phyloP scores from a whole-genome alignment of 305 asterid species.

The Plantago coronopus region DNA sequence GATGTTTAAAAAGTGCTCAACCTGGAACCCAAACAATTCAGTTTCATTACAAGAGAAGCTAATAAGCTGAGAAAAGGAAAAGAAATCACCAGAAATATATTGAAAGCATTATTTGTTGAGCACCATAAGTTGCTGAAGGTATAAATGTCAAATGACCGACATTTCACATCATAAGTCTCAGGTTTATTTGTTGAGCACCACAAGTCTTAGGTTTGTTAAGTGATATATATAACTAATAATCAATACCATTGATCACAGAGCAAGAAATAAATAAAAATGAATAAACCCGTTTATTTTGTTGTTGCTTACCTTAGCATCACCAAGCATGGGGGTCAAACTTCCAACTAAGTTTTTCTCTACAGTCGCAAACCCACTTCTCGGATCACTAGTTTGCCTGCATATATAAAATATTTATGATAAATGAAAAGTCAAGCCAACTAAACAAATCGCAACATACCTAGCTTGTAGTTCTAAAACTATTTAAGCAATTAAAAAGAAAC shows the following conservation, averaged over 20 bases:
- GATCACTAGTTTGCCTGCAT: conserved; percentile 92
- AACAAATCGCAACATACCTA: neutral
- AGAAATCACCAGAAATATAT: neutral
- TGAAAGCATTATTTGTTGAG: too few species aligned
- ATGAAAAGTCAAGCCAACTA: neutral
- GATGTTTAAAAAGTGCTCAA: conserved; percentile 80
- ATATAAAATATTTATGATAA: neutral
- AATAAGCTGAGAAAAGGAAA: neutral
- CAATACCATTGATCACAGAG: neutral
- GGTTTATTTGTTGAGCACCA: too few species aligned
- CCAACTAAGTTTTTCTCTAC: conserved; percentile 85
- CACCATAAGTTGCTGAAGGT: too few species aligned
- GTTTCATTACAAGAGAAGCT: neutral
- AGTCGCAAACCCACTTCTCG: conserved; percentile 82
- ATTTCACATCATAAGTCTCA: too few species aligned
- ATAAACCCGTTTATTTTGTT: neutral
- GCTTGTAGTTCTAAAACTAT: neutral
- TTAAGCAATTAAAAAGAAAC: neutral
- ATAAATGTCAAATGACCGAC: too few species aligned
- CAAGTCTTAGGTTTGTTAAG: too few species aligned
- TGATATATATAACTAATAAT: neutral
- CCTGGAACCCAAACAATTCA: conserved; percentile 38
- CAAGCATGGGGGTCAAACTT: conserved; percentile 94
- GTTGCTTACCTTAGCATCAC: conserved; percentile 74
- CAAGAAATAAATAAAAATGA: neutral